A percentile compares a stretch with the other conserved stretches of the same genome.
Evolutionary conservation across 345 rosid species (phyloP).

Genomic region (Dipteronia dyeriana): DNA sequence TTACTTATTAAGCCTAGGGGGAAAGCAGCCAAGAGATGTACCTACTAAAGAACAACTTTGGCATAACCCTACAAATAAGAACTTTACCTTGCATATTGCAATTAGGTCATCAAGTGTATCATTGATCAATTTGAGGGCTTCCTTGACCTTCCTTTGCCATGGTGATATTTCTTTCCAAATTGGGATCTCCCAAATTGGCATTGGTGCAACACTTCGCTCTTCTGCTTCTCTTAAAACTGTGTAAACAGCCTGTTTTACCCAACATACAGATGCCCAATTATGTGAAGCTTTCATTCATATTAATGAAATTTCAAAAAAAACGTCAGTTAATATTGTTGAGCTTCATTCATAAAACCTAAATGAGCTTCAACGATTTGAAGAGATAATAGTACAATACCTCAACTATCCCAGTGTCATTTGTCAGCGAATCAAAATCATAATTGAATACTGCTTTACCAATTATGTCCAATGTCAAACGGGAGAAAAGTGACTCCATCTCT

Average conservation of each 20-base stretch:
- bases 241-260: slow-evolving; percentile 75
- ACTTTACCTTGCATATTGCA: slow-evolving; percentile 81
- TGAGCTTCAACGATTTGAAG: not conserved
- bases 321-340: not conserved
- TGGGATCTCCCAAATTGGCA: slow-evolving; percentile 92
- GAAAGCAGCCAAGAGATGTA: not conserved
- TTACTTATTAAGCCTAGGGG: not conserved
- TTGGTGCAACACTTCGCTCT: slow-evolving; percentile 91
- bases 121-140: slow-evolving; percentile 80
- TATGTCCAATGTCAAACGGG: slow-evolving; percentile 85
- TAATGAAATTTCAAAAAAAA: not conserved
- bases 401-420: slow-evolving; percentile 92
- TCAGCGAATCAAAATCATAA: slow-evolving; percentile 88
- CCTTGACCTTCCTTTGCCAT: slow-evolving; percentile 67
- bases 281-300: not conserved
- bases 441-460: slow-evolving; percentile 97
- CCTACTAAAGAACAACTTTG: not conserved
- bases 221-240: slow-evolving; percentile 93
- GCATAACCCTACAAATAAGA: not conserved
- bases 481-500: slow-evolving; percentile 97
- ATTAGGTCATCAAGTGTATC: slow-evolving; percentile 71
- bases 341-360: not conserved
- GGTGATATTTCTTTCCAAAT: slow-evolving; percentile 96
- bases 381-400: slow-evolving; percentile 70
- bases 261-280: not conserved